Evolutionary conservation across 306 rosid genomes (phyloP).

Genomic region (Cyclanthera cordifolia): DNA sequence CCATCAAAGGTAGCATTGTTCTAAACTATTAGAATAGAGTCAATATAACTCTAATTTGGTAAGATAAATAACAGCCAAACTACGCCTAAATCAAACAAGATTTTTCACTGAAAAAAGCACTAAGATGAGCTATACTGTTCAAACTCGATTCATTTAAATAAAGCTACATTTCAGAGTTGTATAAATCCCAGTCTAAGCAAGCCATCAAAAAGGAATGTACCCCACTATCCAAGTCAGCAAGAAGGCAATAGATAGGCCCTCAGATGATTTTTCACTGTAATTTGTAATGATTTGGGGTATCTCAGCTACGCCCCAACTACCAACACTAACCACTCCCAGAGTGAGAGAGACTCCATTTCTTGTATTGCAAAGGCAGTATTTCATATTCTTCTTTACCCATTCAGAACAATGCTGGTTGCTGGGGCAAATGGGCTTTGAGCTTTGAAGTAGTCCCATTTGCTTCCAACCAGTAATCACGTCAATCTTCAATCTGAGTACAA

Average conservation of each 20-base stretch:
- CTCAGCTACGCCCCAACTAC: slow-evolving; percentile 74
- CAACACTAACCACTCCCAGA: slow-evolving; percentile 52
- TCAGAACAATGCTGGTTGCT: slow-evolving; percentile 30
- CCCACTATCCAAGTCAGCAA: slow-evolving; percentile 73
- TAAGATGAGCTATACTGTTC: not conserved
- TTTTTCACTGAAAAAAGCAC: slow-evolving; percentile 1
- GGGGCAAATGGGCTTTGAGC: slow-evolving; percentile 24
- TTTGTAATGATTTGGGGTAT: slow-evolving; percentile 72
- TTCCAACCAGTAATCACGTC: not conserved
- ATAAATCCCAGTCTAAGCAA: not conserved
- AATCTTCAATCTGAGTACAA: slow-evolving; percentile 10
- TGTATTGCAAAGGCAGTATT: slow-evolving; percentile 26
- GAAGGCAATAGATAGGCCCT: slow-evolving; percentile 65
- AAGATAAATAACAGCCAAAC: not conserved
- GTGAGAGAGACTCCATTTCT: slow-evolving; percentile 44
- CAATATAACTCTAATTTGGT: not conserved
- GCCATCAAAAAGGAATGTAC: slow-evolving; percentile 23
- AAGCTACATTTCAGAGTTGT: not conserved
- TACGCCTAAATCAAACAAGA: not conserved
- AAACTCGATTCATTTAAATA: not conserved
- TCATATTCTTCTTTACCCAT: slow-evolving; percentile 27
- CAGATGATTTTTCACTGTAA: slow-evolving; percentile 45
- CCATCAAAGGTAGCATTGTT: not conserved
- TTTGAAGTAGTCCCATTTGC: slow-evolving; percentile 21
- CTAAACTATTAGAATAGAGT: not conserved